Base-by-base conservation (phyloP, 257 asterid species). In the Solanum appendiculatum region DNA sequence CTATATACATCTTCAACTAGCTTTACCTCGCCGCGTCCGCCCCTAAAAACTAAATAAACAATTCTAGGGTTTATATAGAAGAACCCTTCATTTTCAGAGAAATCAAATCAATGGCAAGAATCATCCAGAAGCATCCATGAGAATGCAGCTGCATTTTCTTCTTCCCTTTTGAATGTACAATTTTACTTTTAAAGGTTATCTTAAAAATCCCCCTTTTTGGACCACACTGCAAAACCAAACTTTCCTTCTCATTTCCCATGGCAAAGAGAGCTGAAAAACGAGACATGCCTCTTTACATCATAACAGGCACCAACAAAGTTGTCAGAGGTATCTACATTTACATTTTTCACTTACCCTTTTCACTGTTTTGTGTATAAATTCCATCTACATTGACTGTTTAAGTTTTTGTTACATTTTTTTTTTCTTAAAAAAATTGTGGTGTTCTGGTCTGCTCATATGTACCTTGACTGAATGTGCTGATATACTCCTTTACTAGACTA, bases 231-330 rank as follows among this genome's bases (percentile, higher is more conserved):
- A 42, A 85, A 42, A 23, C 18, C 81, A 25, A 5, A 15, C 39
- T 7, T 69, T 33, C 39, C 36, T 34, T 37, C 40, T 46, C 54
- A 68, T 44, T 86, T 68, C 23, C 88, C 87, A 92, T 92, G 94
- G 93, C 92, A 80, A 93, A 93, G 89, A 88, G 90, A 81, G 93
- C 91, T 42, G 91, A 92, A 25, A 90, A 88, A 88, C 88, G 93
- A 25, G 93, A 89, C 58, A 63, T 94, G 81, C 91, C 88, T 54
- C 86, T 89, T 23, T 93, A 90, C 93, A 91, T 91, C 78, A 91
- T 95, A 72, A 88, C 87, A 87, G 96, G 96, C 90, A 90, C 97
- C 66, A 89, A 91, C 89, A 91, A 93, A 85, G 78, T 89, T 27
- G 96, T 95, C 27, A 88, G 89, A 91, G 94, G 98, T 94, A 91